A percentile compares a stretch with the other conserved stretches of the same genome.
Evolutionary conservation across 805 yeast genomes (phyloP).

Genomic region (Ogataea sp.): DNA sequence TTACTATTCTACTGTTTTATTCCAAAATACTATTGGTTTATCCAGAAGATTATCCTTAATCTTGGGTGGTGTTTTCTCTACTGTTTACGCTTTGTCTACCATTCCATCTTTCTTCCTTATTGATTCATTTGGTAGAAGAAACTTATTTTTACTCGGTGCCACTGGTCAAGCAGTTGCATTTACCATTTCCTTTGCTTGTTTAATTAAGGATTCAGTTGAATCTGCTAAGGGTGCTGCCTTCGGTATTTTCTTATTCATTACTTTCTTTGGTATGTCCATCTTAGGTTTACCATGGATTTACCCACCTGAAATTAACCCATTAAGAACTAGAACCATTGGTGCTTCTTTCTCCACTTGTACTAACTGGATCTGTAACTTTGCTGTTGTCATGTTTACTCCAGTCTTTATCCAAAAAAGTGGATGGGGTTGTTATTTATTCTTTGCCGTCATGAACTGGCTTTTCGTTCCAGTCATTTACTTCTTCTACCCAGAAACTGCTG

Average conservation of each 20-base stretch:
- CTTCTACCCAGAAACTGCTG: constrained; percentile 73
- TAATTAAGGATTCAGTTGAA: constrained; percentile 27
- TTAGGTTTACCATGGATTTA: constrained; percentile 47
- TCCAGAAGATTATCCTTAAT: constrained; percentile 45
- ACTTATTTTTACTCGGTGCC: constrained; percentile 34
- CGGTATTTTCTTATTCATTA: constrained; percentile 53
- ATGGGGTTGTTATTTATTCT: constrained; percentile 65
- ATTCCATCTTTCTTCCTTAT: constrained; percentile 46
- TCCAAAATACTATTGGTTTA: constrained; percentile 42
- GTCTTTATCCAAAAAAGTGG: constrained; percentile 38
- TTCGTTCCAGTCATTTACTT: constrained; percentile 58
- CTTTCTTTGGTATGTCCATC: constrained; percentile 44
- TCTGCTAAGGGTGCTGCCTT: constrained; percentile 62
- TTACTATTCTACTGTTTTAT: constrained; percentile 53
- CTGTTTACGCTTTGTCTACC: constrained; percentile 53
- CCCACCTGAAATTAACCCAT: constrained; percentile 59
- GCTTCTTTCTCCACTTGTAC: constrained; percentile 55
- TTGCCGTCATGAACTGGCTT: constrained; percentile 52
- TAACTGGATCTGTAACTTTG: constrained; percentile 64
- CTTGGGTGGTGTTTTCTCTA: constrained; percentile 59
- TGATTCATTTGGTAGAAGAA: constrained; percentile 55
- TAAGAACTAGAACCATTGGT: constrained; percentile 63
- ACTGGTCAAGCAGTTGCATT: constrained; percentile 41
- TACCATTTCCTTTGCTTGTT: constrained; percentile 42
- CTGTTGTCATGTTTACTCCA: constrained; percentile 65